A percentile compares a stretch with the other conserved stretches of the same genome.
phyloP scores from a whole-genome alignment of 164 flowering plant species.

The Buxus sempervirens region DNA sequence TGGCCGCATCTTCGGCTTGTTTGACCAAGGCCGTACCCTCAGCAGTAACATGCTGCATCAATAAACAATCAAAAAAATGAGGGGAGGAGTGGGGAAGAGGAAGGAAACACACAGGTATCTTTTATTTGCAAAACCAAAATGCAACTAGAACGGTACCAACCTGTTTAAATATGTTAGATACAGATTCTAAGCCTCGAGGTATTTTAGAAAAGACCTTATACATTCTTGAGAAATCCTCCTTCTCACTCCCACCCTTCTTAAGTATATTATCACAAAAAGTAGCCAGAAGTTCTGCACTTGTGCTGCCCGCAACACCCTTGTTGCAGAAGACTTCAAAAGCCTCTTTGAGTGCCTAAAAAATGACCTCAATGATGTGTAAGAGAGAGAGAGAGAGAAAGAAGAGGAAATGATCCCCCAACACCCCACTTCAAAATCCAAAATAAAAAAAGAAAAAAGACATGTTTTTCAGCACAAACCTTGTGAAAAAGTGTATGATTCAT shows the following conservation, averaged over 20 bases:
- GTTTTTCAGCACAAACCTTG: constrained; percentile 45
- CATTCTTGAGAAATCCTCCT: constrained; percentile 88
- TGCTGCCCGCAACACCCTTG: constrained; percentile 72
- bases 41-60: constrained; percentile 83
- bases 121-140: not conserved
- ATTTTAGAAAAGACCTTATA: constrained; percentile 78
- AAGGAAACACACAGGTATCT: not conserved
- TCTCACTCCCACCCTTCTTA: constrained; percentile 80
- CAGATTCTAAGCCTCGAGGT: constrained; percentile 76
- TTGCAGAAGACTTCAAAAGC: constrained; percentile 80
- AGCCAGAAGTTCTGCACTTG: constrained; percentile 75
- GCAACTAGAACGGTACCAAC: constrained; percentile 25
- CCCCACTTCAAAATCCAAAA: too few relatives aligned
- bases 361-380: not conserved
- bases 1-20: constrained; percentile 32
- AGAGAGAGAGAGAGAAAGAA: not conserved
- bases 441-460: not conserved
- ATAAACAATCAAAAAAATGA: not conserved
- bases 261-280: constrained; percentile 79
- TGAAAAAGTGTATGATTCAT: constrained; percentile 65
- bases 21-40: constrained; percentile 58
- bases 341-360: constrained; percentile 62
- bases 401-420: not conserved
- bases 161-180: constrained; percentile 80
- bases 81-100: not conserved